These are phyloP conservation scores for Cenchrus fungigraminus DNA, from an alignment of 176 grass and related monocot species.

Conservation along the genomic window DNA sequence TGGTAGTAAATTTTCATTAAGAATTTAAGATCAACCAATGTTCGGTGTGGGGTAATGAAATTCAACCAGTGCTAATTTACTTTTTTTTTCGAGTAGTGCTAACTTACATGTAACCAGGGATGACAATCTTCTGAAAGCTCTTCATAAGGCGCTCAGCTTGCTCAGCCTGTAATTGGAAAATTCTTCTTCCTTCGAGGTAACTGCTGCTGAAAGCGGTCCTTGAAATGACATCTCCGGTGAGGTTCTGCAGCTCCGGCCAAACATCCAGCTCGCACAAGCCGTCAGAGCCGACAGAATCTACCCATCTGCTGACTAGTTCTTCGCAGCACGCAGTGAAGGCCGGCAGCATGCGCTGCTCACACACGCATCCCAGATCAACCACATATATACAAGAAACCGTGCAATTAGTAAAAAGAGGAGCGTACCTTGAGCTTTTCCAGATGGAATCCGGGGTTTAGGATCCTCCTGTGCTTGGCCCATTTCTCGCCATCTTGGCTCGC, in stretches of 20 bases:
- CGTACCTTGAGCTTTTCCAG: constrained; percentile 71
- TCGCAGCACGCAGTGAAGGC: constrained; percentile 58
- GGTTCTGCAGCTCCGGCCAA: constrained; percentile 39
- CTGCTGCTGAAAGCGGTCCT: constrained; percentile 40
- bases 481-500: constrained; percentile 57
- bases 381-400: background rate
- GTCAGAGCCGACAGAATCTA: background rate
- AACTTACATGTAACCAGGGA: constrained; percentile 47
- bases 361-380: background rate
- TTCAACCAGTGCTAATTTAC: background rate
- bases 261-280: constrained; percentile 40
- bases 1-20: background rate
- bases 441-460: constrained; percentile 56
- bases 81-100: too few species aligned
- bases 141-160: constrained; percentile 25
- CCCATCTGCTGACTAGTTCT: constrained; percentile 63
- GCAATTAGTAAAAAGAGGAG: background rate
- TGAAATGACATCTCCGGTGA: constrained; percentile 45
- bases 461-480: constrained; percentile 51
- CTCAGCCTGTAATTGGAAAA: constrained; percentile 59
- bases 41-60: background rate
- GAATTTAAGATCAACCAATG: background rate
- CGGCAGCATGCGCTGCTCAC: constrained; percentile 55
- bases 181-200: constrained; percentile 55
- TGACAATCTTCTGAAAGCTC: constrained; percentile 18